Evolutionary conservation across 1,284 basidiomycete species (phyloP).

Genomic region (Puccinia coronata): DNA sequence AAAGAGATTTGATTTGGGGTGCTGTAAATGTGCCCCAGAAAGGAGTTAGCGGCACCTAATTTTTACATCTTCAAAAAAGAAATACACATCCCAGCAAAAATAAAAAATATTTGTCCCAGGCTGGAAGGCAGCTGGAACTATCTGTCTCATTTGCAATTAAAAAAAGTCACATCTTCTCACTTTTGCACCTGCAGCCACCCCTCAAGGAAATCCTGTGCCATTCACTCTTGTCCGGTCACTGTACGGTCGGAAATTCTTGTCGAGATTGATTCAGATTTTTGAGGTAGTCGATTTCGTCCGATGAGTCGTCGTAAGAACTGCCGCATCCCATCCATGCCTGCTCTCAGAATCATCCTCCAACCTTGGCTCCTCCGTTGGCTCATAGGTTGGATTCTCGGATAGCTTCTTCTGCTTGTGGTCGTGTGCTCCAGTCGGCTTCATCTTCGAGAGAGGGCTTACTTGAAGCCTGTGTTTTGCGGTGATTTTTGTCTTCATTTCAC

Average conservation of each 20-base stretch:
- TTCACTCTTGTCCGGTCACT: too few relatives aligned
- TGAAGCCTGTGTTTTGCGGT: neutral
- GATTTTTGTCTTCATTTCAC: too few relatives aligned
- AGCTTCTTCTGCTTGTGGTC: constrained; percentile 7
- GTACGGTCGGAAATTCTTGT: constrained; percentile 17
- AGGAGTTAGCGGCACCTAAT: too few relatives aligned
- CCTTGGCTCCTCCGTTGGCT: neutral
- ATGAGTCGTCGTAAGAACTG: neutral
- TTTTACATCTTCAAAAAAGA: too few relatives aligned
- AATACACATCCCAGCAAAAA: too few relatives aligned
- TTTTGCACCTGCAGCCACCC: too few relatives aligned
- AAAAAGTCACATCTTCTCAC: too few relatives aligned
- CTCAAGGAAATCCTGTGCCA: too few relatives aligned
- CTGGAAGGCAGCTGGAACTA: too few relatives aligned
- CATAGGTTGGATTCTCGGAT: neutral
- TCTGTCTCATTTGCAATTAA: too few relatives aligned
- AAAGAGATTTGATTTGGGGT: neutral
- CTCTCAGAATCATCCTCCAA: constrained; percentile 26
- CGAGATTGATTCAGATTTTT: constrained; percentile 24
- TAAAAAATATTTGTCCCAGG: too few relatives aligned
- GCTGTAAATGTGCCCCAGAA: too few relatives aligned
- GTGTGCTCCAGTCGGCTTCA: neutral
- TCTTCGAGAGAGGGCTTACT: neutral
- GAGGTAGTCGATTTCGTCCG: constrained; percentile 30
- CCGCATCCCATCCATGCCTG: constrained; percentile 1